Evolutionary conservation across 2,329 filamentous ascomycete genomes (phyloP).

Genomic region (Ciborinia camelliae): DNA sequence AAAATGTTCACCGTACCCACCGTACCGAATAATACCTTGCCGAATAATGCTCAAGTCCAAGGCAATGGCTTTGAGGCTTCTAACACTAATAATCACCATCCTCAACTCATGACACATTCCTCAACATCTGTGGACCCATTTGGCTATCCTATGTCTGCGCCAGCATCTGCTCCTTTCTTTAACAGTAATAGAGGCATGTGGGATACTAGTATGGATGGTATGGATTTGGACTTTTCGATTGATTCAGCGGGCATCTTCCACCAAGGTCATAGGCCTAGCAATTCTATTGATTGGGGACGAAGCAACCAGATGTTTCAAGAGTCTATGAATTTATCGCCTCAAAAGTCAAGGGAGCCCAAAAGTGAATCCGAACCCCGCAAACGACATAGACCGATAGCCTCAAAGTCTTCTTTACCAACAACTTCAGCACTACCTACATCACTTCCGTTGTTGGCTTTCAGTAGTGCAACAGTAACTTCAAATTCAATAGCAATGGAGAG

Average conservation of each 20-base stretch:
- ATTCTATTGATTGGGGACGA: conserved; percentile 56
- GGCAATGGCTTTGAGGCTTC: conserved; percentile 33
- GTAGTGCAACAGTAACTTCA: conserved; percentile 42
- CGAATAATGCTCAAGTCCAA: conserved; percentile 33
- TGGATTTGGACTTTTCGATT: conserved; percentile 58
- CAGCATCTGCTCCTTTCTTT: conserved; percentile 48
- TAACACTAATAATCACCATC: conserved; percentile 36
- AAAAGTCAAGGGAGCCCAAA: conserved; percentile 22
- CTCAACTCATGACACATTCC: conserved; percentile 49
- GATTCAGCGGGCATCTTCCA: conserved; percentile 37
- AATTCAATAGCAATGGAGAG: conserved; percentile 51
- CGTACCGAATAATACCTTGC: too few species aligned
- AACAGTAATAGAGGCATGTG: conserved; percentile 49
- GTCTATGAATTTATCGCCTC: conserved; percentile 31
- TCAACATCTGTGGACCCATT: conserved; percentile 56
- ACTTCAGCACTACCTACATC: conserved; percentile 41
- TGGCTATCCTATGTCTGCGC: conserved; percentile 57
- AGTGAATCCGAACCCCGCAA: conserved; percentile 34
- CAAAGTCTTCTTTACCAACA: conserved; percentile 35
- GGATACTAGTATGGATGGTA: conserved; percentile 50
- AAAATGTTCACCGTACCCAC: conserved; percentile 36
- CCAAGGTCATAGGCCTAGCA: conserved; percentile 45
- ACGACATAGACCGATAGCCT: conserved; percentile 48
- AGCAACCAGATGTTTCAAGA: conserved; percentile 55
- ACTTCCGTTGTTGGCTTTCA: conserved; percentile 42